Evolutionary conservation across 768 basidiomycete genomes (phyloP), one percentile per base, ranked within the genome.

Genomic region (Leccinum disarticulatum): DNA sequence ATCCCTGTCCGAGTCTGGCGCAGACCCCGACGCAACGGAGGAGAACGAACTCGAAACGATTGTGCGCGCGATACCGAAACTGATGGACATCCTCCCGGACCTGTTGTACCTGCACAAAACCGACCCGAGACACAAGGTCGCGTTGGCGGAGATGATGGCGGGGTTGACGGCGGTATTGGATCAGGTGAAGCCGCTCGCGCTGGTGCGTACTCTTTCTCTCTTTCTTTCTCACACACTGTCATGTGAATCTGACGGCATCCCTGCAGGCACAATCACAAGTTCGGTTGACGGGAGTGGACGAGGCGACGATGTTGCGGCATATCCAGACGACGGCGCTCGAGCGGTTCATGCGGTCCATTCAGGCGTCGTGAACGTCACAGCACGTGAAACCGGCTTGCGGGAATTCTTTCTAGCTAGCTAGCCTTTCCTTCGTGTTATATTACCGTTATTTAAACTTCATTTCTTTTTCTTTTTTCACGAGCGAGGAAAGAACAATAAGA

Each of bases 131-230:
- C 88, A 91, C 72, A 81, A 76, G 56, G 87, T 87, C 10, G 90
- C 90, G 5, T 67, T 90, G 50, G 81, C 87, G 28, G 85, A 86
- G 65, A 93, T 93, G 88, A 81, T 86, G 51, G 77, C 82, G 3
- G 78, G 80, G n/a, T 68, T 93, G 59, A 79, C 88, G 43, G 73
- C 74, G 19, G 76, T 82, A 41, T 79, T 88, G 36, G 87, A 89
- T 68, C 82, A 80, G 59, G 76, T 82, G 53, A 81, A 80, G 57
- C 88, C 88, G 10, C 72, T 83, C 4, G 79, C 80, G 14, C 68
- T 91, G 73, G 91, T 90, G 62, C 57, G 86, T 80, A 57, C 9
- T 28, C 13, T 22, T 15, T 14, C 50, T 19, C 30, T 28, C 10
- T 43, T 38, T 22, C 22, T 22, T 7, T n/a, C 36, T 36, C 30